A percentile compares a stretch with the other conserved stretches of the same genome.
phyloP scores from a whole-genome alignment of 192 early-diverging fungal species.

The Backusella australiensis region DNA sequence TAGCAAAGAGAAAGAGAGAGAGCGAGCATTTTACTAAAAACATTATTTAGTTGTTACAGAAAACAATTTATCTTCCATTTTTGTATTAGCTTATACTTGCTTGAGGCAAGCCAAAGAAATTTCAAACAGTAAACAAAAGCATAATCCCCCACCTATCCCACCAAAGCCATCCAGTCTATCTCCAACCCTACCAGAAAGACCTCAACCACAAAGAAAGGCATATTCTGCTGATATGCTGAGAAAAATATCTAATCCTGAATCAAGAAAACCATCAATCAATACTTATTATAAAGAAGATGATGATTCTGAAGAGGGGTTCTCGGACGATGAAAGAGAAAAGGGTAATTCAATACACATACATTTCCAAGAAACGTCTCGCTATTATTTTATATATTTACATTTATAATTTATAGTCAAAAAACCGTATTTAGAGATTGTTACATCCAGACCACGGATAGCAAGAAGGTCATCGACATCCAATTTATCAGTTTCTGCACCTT shows the following conservation, averaged over 20 bases:
- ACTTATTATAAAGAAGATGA: not conserved
- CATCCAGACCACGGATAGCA: not conserved
- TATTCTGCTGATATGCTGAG: constrained; percentile 1
- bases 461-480: constrained; percentile 16
- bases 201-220: constrained; percentile 39
- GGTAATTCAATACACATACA: not conserved
- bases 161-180: constrained; percentile 1
- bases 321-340: constrained; percentile 32
- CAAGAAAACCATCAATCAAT: not conserved
- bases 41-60: constrained; percentile 1
- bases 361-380: not conserved
- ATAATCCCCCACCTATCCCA: constrained; percentile 13
- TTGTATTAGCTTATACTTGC: constrained; percentile 41
- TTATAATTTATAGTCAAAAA: not conserved
- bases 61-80: constrained; percentile 31
- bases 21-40: not conserved
- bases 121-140: constrained; percentile 37
- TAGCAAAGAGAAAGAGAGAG: not conserved
- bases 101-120: constrained; percentile 47
- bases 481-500: constrained; percentile 5
- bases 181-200: constrained; percentile 10
- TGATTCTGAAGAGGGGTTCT: not conserved
- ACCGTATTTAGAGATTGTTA: not conserved
- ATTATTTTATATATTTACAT: not conserved
- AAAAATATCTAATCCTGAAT: not conserved